Conservation (phyloP, 768 basidiomycete species). For the Polyporus arcularius region DNA sequence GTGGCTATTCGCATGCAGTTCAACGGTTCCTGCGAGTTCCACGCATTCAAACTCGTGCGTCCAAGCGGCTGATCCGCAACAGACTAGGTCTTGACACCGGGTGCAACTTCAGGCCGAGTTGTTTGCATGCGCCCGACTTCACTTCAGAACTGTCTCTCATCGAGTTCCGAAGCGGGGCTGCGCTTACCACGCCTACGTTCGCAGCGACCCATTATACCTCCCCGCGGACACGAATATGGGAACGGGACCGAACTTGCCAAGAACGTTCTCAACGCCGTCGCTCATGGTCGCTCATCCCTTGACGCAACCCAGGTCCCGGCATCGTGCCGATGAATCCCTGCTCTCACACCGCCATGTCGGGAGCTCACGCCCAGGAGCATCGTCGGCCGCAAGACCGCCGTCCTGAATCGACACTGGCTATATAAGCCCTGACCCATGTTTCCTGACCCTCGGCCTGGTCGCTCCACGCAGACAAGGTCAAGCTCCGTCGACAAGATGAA, state of each 20-base stretch:
- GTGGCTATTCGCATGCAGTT: too few relatives aligned
- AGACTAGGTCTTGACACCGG: too few relatives aligned
- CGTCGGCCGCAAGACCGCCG: neutral
- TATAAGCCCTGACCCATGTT: conserved; percentile 1
- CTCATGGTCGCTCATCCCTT: neutral
- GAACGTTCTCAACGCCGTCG: neutral
- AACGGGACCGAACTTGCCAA: neutral
- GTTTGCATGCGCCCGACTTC: too few relatives aligned
- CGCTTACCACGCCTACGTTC: neutral
- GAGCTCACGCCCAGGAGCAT: conserved; percentile 3
- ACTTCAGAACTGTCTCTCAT: neutral
- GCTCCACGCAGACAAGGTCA: neutral
- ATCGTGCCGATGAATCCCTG: conserved; percentile 3
- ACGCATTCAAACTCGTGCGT: too few relatives aligned
- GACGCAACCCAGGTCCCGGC: neutral
- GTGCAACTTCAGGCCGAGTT: too few relatives aligned
- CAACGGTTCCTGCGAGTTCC: too few relatives aligned
- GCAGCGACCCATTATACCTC: neutral
- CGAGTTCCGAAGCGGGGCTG: neutral
- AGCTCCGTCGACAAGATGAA: neutral
- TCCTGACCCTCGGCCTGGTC: conserved; percentile 9
- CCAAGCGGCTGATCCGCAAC: too few relatives aligned
- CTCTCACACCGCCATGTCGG: conserved; percentile 8
- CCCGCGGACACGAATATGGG: conserved; percentile 5
- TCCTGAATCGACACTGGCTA: neutral